Evolutionary conservation across 768 basidiomycete species (phyloP), one percentile per base, ranked within the genome.

Genomic region (Termitomyces sp.): DNA sequence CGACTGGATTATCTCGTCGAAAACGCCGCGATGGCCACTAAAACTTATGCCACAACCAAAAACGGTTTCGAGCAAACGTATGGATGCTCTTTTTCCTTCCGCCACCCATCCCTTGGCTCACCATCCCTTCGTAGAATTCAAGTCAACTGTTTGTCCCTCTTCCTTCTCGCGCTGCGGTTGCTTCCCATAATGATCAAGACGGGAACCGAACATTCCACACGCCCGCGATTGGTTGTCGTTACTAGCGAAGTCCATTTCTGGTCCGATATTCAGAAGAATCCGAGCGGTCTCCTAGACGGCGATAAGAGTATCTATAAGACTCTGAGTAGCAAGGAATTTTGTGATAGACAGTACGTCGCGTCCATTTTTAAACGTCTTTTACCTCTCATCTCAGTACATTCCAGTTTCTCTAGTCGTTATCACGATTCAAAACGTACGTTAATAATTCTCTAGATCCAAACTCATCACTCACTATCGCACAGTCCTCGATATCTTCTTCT

Each of bases 31-130:
- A 59, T 78, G 1, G 9, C 16, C 0, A 1, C 20, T 0, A 0
- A 0, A 1, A 55, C n/a, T 8, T 75, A 73, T 40, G 38, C 67
- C 7, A 45, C 63, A 11, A 79, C 78, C 0, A 36, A 57, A 0
- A 77, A 84, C 66, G 82, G 79, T 13, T 84, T 79, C 79, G 83
- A 85, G 61, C 49, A 68, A 11, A 68, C 63, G 83, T 83, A 55
- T 7, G 73, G 18, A 3, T 50, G 12, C 28, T 28, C 4, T 12
- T 13, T 2, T 13, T n/a, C 7, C 54, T 63, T n/a, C 57, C 28
- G 18, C 13, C 36, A 1, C 24, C 15, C 1, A n/a, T 42, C 16
- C 24, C 16, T 11, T 36, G n/a, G 3, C 20, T 16, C 35, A 36
- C 20, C 28, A 28, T 28, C 22, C 20, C 20, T 24, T 22, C 11